Base-by-base conservation (phyloP, 768 basidiomycete genomes). In the Neoboletus subvelutipes region DNA sequence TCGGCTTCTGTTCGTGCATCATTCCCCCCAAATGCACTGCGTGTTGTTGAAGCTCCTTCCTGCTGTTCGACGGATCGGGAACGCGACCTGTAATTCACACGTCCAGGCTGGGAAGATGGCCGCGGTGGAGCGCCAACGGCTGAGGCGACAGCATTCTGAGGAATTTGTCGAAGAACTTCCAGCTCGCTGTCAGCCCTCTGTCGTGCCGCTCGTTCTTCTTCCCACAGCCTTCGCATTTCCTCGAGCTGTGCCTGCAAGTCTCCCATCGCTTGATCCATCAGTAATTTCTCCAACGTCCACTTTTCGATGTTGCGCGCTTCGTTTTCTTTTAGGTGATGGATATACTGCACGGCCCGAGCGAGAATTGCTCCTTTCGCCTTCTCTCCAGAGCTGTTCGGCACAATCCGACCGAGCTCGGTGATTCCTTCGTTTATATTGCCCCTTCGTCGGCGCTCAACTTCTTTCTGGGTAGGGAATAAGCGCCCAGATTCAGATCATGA, bases 351-450 rank as follows among this genome's bases (percentile, higher is more conserved):
- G 2, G 94, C 93, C 34, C 89, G 88, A 3, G 83, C 78, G 22
- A 98, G 85, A 59, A 98, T 89, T 4, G 90, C 89, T 20, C 93
- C 92, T 68, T 98, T 97, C 52, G 89, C 87, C 65, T 90, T 91
- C 70, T 93, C 91, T 31, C 91, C 90, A 0, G 88, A 86, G 28
- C 87, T 90, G 62, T 87, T 90, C 4, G 95, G 95, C 11, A 98
- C 87, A 63, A 95, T 90, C 0, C 87, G 83, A 0, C 90, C 88
- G 17, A 98, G 86, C 64, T 91, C 89, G 67, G 90, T 93, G 76
- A 99, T 97, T 0, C 95, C 95, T 60, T 95, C 90, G 73, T 96
- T 97, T 75, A 99, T 98, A 63, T 94, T 94, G 18, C 94, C 94
- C 46, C 96, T 81, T 52, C 96, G 87, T 37, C 93, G 85, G 52